Evolutionary conservation across 2,329 filamentous ascomycete genomes (phyloP), one percentile per base, ranked within the genome.

Genomic region (Fusarium secorum): DNA sequence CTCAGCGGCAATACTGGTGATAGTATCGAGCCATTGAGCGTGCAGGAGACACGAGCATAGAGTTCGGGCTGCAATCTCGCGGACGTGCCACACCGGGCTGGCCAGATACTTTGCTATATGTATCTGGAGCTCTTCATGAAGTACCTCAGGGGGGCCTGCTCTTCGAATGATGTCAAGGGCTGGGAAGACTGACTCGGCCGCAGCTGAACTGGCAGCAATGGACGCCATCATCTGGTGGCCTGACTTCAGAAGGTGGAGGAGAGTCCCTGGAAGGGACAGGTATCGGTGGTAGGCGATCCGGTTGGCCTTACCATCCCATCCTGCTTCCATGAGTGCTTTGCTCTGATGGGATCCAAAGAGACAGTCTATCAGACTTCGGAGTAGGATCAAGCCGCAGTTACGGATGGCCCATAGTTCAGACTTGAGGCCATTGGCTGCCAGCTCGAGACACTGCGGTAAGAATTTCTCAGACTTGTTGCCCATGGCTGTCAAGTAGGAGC

Each of bases 361-460:
- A 68, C 88, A 88, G 77, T 96, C 93, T 56, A 97, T 92, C 9
- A 98, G 85, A 68, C 94, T 93, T 59, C 95, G 90, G 71, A 98
- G 90, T 11, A 99, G 88, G 82, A 98, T 92, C 36, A 98, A 82
- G 4, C 94, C 94, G 73, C 94, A 98, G 79, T 99, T 99, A 2
- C 95, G 91, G 61, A 99, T 94, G 0, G 95, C 93, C 96, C 96
- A 99, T 26, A 96, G 89, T 64, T 92, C 87, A 0, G 93, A 96
- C 46, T 89, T 91, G 20, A 99, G 85, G 55, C 92, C 93, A 64
- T 88, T 87, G 15, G 93, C 93, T 4, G 95, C 94, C n/a, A 98
- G 85, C 66, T 91, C 88, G 7, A 99, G 85, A 36, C 91, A 91
- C 33, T 89, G 85, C 13, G 92, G 90, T 11, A 98, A 85, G 73